Evolutionary conservation across 345 rosid genomes (phyloP).

Genomic region (Bretschneidera sinensis): DNA sequence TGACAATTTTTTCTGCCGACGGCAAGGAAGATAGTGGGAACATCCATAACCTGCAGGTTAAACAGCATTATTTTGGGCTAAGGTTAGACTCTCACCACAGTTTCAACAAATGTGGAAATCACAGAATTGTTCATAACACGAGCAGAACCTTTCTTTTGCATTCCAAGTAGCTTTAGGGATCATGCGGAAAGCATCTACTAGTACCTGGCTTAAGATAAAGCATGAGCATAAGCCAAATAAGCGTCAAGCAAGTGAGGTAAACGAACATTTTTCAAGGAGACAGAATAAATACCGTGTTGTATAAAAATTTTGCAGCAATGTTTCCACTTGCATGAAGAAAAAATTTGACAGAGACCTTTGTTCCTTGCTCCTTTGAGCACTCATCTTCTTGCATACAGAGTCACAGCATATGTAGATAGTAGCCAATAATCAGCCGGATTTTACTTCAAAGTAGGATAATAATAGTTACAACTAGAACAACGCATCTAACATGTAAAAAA

Average conservation of each 20-base stretch:
- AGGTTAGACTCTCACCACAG: slow-evolving; percentile 5
- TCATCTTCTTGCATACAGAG: slow-evolving; percentile 28
- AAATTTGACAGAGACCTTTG: slow-evolving; percentile 56
- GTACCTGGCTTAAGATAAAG: slow-evolving; percentile 33
- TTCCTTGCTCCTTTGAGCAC: slow-evolving; percentile 29
- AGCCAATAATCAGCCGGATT: neutral
- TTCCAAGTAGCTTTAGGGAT: slow-evolving; percentile 87
- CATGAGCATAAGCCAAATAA: slow-evolving; percentile 4
- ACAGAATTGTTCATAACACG: neutral
- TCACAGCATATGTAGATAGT: slow-evolving; percentile 5
- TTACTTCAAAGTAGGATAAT: neutral
- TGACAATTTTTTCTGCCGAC: slow-evolving; percentile 51
- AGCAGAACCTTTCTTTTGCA: slow-evolving; percentile 77
- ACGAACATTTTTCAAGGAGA: slow-evolving; percentile 8
- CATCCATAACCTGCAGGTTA: slow-evolving; percentile 61
- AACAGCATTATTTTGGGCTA: slow-evolving; percentile 14
- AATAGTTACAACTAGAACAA: neutral
- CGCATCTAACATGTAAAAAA: neutral
- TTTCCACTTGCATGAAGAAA: slow-evolving; percentile 62
- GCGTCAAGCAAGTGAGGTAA: slow-evolving; percentile 5
- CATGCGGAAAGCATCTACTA: slow-evolving; percentile 66
- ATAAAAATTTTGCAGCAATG: slow-evolving; percentile 70
- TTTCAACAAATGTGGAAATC: neutral
- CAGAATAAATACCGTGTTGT: slow-evolving; percentile 46
- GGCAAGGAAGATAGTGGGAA: slow-evolving; percentile 70